Evolutionary conservation across 2,329 filamentous ascomycete genomes (phyloP).

Genomic region (Alternaria metachromatica): DNA sequence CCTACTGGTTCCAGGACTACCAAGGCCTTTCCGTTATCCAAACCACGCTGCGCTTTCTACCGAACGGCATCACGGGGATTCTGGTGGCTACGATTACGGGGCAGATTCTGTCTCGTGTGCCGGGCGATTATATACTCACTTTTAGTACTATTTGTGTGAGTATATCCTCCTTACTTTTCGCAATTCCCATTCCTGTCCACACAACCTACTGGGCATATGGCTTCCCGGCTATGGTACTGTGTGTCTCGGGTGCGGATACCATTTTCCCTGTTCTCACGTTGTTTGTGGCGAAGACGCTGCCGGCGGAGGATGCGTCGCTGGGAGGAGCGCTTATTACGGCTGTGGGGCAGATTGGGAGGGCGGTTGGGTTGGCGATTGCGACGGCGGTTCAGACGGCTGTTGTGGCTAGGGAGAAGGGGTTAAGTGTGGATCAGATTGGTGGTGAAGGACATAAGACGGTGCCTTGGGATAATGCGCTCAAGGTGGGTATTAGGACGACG

Average conservation of each 20-base stretch:
- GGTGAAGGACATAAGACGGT: conserved; percentile 22
- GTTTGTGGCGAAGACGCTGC: conserved; percentile 68
- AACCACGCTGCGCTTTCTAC: conserved; percentile 72
- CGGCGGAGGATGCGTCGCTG: conserved; percentile 69
- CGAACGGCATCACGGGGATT: conserved; percentile 67
- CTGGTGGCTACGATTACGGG: conserved; percentile 62
- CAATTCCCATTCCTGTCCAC: conserved; percentile 65
- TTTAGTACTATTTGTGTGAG: conserved; percentile 64
- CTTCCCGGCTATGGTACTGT: conserved; percentile 69
- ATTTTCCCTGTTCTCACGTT: conserved; percentile 70
- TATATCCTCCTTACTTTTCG: conserved; percentile 66
- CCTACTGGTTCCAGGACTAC: conserved; percentile 74
- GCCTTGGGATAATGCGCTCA: conserved; percentile 41
- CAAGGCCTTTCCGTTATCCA: conserved; percentile 67
- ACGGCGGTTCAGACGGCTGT: conserved; percentile 70
- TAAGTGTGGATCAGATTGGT: conserved; percentile 37
- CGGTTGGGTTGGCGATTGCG: conserved; percentile 69
- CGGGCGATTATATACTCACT: conserved; percentile 64
- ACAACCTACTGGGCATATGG: conserved; percentile 73
- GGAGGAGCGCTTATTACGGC: conserved; percentile 73
- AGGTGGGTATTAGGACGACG: conserved; percentile 48
- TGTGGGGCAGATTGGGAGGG: conserved; percentile 68
- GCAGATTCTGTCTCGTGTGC: conserved; percentile 55
- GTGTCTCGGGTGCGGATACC: conserved; percentile 71
- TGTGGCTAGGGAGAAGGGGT: conserved; percentile 32